A percentile compares a stretch with the other conserved stretches of the same genome.
Conservation (phyloP, 164 flowering plant species). For the Cinnamomum micranthum region DNA sequence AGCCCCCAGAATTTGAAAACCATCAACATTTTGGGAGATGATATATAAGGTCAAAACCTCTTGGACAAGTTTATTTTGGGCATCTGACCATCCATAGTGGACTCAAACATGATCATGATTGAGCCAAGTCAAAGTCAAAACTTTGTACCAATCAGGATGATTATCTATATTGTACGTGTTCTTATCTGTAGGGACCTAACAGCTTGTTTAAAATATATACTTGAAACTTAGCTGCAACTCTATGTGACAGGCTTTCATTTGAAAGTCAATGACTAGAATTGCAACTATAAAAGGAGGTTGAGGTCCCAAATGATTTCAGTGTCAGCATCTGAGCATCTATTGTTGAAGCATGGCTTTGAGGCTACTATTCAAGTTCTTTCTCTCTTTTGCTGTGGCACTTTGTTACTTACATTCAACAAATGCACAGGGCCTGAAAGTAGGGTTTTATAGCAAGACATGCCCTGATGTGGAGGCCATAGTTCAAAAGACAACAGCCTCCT, state of each 20-base stretch:
- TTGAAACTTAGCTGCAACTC: no score
- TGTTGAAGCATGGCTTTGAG: conserved; percentile 5
- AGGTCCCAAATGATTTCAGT: background rate
- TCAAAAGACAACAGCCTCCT: background rate
- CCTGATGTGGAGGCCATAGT: conserved; percentile 30
- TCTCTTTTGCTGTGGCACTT: conserved; percentile 13
- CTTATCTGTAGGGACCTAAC: no score
- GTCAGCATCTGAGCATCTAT: background rate
- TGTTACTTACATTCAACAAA: conserved; percentile 5
- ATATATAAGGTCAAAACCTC: no score
- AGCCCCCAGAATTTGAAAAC: no score
- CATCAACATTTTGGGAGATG: no score
- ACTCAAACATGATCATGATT: no score
- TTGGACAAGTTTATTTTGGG: no score
- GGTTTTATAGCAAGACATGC: conserved; percentile 31
- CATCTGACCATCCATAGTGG: no score
- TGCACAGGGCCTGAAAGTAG: conserved; percentile 18
- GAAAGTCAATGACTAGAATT: background rate
- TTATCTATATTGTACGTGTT: no score
- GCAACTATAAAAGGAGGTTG: background rate
- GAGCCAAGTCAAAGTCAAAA: no score
- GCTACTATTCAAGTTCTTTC: conserved; percentile 12
- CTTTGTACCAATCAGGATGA: no score
- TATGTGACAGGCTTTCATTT: background rate
- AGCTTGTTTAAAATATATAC: no score